These are phyloP conservation scores for Ceratobasidium sp. DNA, from an alignment of 1,284 basidiomycete genomes.

Conservation along the genomic window DNA sequence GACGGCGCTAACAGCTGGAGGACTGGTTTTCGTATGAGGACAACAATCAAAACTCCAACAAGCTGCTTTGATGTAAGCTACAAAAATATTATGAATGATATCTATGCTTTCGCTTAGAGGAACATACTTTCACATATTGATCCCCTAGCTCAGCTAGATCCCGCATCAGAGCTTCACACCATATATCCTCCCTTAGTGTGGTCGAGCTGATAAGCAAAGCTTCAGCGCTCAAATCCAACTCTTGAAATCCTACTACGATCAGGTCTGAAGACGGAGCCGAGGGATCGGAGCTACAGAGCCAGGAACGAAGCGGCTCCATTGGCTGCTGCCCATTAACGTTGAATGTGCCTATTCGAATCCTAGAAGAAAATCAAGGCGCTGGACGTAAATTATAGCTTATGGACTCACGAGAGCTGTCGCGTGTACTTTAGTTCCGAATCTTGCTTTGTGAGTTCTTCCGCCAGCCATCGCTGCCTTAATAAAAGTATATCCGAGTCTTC, in stretches of 20 bases:
- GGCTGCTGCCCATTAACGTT: conserved; percentile 82
- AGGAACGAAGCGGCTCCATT: conserved; percentile 72
- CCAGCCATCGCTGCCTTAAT: conserved; percentile 75
- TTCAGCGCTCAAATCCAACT: conserved; percentile 79
- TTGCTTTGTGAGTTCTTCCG: conserved; percentile 58
- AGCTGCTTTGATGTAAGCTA: conserved; percentile 80
- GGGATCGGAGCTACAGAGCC: conserved; percentile 57
- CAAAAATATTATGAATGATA: conserved; percentile 7
- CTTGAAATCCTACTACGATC: conserved; percentile 79
- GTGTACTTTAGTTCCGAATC: conserved; percentile 46
- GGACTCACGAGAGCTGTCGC: conserved; percentile 52
- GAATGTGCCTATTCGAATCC: conserved; percentile 78
- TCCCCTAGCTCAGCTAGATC: conserved; percentile 75
- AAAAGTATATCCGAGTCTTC: conserved; percentile 69
- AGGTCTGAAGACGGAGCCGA: conserved; percentile 66
- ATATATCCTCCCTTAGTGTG: conserved; percentile 74
- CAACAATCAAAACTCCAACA: conserved; percentile 78
- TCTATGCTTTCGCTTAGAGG: not conserved
- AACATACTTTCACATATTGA: conserved; percentile 73
- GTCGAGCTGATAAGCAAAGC: conserved; percentile 73
- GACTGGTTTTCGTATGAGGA: conserved; percentile 71
- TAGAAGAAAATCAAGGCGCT: conserved; percentile 51
- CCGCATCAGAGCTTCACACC: conserved; percentile 73
- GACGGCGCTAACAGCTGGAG: conserved; percentile 64
- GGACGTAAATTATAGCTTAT: conserved; percentile 7